Conservation (phyloP, 768 basidiomycete species). For the Serendipita sp. region DNA sequence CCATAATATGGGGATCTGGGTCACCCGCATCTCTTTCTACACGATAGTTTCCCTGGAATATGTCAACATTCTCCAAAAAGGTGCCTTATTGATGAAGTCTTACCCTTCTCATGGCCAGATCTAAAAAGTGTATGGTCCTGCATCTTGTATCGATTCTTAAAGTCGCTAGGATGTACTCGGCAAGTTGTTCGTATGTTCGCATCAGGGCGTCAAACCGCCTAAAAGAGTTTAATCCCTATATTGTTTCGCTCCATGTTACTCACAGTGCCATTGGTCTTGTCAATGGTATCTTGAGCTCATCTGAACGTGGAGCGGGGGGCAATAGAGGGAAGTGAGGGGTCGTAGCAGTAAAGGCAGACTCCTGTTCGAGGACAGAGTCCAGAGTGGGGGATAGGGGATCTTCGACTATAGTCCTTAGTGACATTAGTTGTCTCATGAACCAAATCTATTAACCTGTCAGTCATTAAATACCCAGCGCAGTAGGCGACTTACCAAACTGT, state of each 20-base stretch:
- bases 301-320: slow-evolving; percentile 24
- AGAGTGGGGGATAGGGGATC: slow-evolving; percentile 34
- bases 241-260: slow-evolving; percentile 19
- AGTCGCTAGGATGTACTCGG: slow-evolving; percentile 72
- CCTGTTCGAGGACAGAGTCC: slow-evolving; percentile 33
- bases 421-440: slow-evolving; percentile 60
- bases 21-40: slow-evolving; percentile 74
- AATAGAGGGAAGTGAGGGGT: slow-evolving; percentile 33
- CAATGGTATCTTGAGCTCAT: slow-evolving; percentile 52
- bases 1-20: slow-evolving; percentile 77
- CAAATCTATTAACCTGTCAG: slow-evolving; percentile 40
- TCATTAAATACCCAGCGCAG: background rate
- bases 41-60: slow-evolving; percentile 61
- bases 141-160: slow-evolving; percentile 81
- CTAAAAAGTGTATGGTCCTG: slow-evolving; percentile 63
- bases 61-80: background rate
- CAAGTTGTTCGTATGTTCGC: slow-evolving; percentile 79
- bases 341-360: slow-evolving; percentile 27
- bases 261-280: slow-evolving; percentile 83
- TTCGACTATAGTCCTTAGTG: slow-evolving; percentile 47
- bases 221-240: slow-evolving; percentile 7
- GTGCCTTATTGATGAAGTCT: slow-evolving; percentile 4
- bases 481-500: slow-evolving; percentile 54
- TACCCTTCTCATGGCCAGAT: slow-evolving; percentile 63
- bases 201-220: slow-evolving; percentile 87